These are phyloP conservation scores for Solanum piurae DNA, from an alignment of 257 asterid genomes.

Conservation along the genomic window DNA sequence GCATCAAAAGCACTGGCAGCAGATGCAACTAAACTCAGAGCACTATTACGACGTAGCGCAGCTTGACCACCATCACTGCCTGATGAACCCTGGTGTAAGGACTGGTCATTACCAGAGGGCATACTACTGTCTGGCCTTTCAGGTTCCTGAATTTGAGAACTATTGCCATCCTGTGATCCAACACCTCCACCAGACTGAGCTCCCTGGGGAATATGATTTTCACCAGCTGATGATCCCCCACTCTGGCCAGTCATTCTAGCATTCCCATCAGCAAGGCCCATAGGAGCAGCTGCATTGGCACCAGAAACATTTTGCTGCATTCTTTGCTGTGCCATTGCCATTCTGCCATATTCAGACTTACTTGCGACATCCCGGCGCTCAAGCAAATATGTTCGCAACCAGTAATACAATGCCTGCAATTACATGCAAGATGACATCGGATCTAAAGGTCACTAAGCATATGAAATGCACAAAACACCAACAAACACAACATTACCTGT, in stretches of 20 bases:
- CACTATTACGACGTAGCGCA: constrained; percentile 68
- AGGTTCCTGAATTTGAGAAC: constrained; percentile 72
- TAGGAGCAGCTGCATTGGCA: constrained; percentile 39
- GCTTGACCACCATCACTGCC: constrained; percentile 62
- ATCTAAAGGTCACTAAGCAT: neutral
- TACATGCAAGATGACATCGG: constrained; percentile 10
- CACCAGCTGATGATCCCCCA: constrained; percentile 55
- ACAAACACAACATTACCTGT: constrained; percentile 50
- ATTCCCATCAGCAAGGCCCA: constrained; percentile 65
- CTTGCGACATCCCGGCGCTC: constrained; percentile 98
- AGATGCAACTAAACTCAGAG: constrained; percentile 75
- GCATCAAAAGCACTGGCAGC: constrained; percentile 99
- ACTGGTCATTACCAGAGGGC: constrained; percentile 64
- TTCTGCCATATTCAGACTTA: constrained; percentile 89
- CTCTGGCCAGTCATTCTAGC: constrained; percentile 54
- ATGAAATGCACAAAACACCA: constrained; percentile 2
- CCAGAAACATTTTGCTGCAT: constrained; percentile 84
- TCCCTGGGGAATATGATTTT: constrained; percentile 73
- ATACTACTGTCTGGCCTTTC: constrained; percentile 70
- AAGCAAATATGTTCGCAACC: constrained; percentile 96
- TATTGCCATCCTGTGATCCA: constrained; percentile 67
- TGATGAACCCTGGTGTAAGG: constrained; percentile 57
- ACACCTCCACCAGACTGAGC: constrained; percentile 57
- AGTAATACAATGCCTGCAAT: constrained; percentile 86
- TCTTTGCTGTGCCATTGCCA: constrained; percentile 97